Evolutionary conservation across 2,329 filamentous ascomycete species (phyloP).

Genomic region (Waltergamsia citrina): DNA sequence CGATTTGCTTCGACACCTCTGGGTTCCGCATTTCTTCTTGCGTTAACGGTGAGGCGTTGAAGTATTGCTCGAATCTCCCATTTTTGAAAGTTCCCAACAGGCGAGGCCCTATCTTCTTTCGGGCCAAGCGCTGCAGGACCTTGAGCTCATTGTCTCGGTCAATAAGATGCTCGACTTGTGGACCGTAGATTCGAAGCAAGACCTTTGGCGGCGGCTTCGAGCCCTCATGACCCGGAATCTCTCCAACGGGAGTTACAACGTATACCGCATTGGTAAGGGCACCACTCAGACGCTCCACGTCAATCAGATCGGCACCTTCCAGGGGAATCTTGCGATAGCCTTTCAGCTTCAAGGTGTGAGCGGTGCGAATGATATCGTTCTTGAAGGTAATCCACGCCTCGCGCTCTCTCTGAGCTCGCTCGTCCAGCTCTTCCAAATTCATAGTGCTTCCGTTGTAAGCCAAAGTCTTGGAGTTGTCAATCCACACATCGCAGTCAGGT

Average conservation of each 20-base stretch:
- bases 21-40: conserved; percentile 67
- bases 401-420: conserved; percentile 34
- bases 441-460: conserved; percentile 54
- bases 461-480: conserved; percentile 87
- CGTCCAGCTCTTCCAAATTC: conserved; percentile 36
- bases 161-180: conserved; percentile 91
- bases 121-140: conserved; percentile 75
- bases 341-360: conserved; percentile 82
- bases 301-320: conserved; percentile 57
- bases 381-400: conserved; percentile 84
- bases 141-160: conserved; percentile 84
- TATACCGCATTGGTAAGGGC: conserved; percentile 96
- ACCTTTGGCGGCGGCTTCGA: conserved; percentile 55
- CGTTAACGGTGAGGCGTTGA: conserved; percentile 75
- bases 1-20: conserved; percentile 83
- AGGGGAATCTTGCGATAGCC: conserved; percentile 81
- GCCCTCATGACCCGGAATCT: conserved; percentile 33
- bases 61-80: conserved; percentile 90
- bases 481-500: conserved; percentile 70
- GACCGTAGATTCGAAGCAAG: conserved; percentile 84
- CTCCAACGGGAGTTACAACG: conserved; percentile 73
- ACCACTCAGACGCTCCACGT: conserved; percentile 72
- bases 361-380: conserved; percentile 78
- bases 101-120: conserved; percentile 87
- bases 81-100: conserved; percentile 89